Conservation (phyloP, 2,329 filamentous ascomycete genomes). For the Thermochaetoides dissita region DNA sequence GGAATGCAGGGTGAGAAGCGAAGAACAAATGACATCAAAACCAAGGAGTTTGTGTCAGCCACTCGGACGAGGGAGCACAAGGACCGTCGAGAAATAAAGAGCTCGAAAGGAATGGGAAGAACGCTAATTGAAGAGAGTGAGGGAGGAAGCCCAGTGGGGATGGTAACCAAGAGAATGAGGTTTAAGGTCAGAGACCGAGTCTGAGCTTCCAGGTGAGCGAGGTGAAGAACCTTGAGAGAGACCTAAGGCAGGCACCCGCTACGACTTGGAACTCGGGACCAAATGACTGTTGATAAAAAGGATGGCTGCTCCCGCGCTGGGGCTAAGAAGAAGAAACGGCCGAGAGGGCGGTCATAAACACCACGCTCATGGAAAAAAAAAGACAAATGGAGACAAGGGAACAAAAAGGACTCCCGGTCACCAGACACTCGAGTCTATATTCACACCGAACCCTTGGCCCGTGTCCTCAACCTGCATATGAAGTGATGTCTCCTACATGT, state of each 20-base stretch:
- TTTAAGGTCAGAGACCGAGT: background rate
- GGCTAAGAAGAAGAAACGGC: constrained; percentile 1
- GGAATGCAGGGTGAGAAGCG: too few species aligned
- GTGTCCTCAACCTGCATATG: too few species aligned
- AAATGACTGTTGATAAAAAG: background rate
- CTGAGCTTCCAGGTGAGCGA: background rate
- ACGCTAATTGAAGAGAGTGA: background rate
- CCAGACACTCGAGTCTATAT: background rate
- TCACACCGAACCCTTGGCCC: too few species aligned
- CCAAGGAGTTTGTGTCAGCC: too few species aligned
- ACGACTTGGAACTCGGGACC: background rate
- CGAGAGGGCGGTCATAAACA: background rate
- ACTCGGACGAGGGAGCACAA: too few species aligned
- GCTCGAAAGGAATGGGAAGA: constrained; percentile 1
- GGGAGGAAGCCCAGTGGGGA: background rate
- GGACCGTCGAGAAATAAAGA: too few species aligned
- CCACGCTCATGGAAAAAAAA: background rate
- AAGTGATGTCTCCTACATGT: background rate
- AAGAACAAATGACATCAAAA: too few species aligned
- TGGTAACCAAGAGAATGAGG: background rate
- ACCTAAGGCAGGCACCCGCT: background rate
- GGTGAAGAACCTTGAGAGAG: background rate
- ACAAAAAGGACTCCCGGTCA: background rate
- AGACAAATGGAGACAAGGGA: background rate
- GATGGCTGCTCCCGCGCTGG: background rate